Evolutionary conservation across 208 protist species (phyloP).

Genomic region (Tritrichomonas foetus): DNA sequence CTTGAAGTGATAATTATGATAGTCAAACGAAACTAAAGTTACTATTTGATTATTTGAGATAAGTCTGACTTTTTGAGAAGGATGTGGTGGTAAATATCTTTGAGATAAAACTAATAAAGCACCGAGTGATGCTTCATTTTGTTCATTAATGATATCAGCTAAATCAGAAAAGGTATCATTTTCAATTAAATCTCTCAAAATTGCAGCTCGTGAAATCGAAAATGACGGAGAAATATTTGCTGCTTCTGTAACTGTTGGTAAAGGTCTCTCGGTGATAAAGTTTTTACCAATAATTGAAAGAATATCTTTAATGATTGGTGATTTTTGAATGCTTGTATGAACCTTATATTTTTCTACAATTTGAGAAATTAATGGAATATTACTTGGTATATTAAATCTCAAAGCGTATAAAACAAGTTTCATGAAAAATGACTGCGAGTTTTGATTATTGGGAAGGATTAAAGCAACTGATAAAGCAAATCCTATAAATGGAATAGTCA

Average conservation of each 20-base stretch:
- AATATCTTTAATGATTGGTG: background rate
- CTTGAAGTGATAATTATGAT: background rate
- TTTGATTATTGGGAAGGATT: background rate
- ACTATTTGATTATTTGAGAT: background rate
- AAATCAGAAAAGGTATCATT: background rate
- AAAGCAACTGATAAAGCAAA: background rate
- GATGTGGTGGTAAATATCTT: background rate
- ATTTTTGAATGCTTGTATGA: background rate
- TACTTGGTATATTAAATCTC: background rate
- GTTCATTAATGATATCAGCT: background rate
- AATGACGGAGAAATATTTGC: background rate
- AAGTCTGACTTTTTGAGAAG: background rate
- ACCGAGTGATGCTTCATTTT: background rate
- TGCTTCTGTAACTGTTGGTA: no score
- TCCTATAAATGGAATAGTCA: background rate
- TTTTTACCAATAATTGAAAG: background rate
- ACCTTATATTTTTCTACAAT: background rate
- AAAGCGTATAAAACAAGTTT: background rate
- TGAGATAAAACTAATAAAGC: background rate
- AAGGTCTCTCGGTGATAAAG: background rate
- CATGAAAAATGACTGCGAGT: background rate
- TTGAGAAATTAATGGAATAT: background rate
- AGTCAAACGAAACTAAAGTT: background rate
- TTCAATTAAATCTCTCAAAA: background rate
- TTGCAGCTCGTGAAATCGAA: background rate